A percentile compares a stretch with the other conserved stretches of the same genome.
phyloP scores from a whole-genome alignment of 495 filamentous ascomycete species.

The Penicillium tannophilum region DNA sequence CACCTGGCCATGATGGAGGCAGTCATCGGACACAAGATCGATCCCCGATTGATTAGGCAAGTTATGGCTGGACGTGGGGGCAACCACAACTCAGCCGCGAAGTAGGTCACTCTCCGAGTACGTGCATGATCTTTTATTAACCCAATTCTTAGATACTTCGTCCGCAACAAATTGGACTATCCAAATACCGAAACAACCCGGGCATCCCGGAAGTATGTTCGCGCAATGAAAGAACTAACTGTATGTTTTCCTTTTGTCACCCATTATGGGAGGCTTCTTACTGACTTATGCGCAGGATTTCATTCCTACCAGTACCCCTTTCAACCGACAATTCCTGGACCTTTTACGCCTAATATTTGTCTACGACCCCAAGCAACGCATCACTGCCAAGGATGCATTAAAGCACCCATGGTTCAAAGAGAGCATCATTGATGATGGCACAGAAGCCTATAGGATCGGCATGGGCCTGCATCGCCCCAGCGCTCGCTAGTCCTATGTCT shows the following conservation, averaged over 20 bases:
- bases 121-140: slow-evolving; percentile 3
- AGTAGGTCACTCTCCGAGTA: slow-evolving; percentile 57
- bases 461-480: slow-evolving; percentile 35
- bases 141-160: slow-evolving; percentile 70
- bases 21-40: slow-evolving; percentile 75
- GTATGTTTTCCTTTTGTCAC: slow-evolving; percentile 53
- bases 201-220: slow-evolving; percentile 88
- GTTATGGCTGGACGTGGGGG: slow-evolving; percentile 68
- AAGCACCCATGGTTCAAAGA: slow-evolving; percentile 96
- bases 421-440: slow-evolving; percentile 82
- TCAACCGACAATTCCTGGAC: slow-evolving; percentile 85
- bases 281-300: slow-evolving; percentile 68
- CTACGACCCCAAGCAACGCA: slow-evolving; percentile 87
- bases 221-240: slow-evolving; percentile 85
- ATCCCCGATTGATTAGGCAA: slow-evolving; percentile 71
- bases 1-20: slow-evolving; percentile 99
- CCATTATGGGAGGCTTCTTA: background rate
- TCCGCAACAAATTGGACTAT: slow-evolving; percentile 80
- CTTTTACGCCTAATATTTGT: slow-evolving; percentile 89
- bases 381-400: slow-evolving; percentile 88
- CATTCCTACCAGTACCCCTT: slow-evolving; percentile 75
- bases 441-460: slow-evolving; percentile 80
- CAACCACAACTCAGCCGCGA: slow-evolving; percentile 72
- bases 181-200: slow-evolving; percentile 84
- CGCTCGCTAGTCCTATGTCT: slow-evolving; percentile 21